Conservation (phyloP, 2,329 filamentous ascomycete genomes). For the Ilyonectria mors-panacis region DNA sequence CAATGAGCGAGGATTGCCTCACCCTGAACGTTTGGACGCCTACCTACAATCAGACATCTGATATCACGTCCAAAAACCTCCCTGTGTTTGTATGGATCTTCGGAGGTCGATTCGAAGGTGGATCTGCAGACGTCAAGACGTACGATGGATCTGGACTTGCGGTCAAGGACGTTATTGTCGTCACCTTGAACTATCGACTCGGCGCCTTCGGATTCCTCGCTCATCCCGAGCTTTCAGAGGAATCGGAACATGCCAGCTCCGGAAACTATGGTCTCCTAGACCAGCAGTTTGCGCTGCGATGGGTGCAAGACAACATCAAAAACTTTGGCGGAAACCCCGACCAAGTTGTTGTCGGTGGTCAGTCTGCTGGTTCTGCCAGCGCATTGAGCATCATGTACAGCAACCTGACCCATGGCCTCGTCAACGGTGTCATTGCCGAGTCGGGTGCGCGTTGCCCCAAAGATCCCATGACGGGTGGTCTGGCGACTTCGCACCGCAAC, state of each 20-base stretch:
- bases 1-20: conserved; percentile 15
- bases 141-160: conserved; percentile 16
- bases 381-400: conserved; percentile 12
- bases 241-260: conserved; percentile 12
- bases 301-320: conserved; percentile 23
- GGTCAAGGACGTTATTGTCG: conserved; percentile 13
- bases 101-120: conserved; percentile 19
- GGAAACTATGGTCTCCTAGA: conserved; percentile 13
- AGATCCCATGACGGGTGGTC: conserved; percentile 10
- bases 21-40: conserved; percentile 25
- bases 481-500: conserved; percentile 6
- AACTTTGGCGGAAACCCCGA: conserved; percentile 20
- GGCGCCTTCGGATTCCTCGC: conserved; percentile 17
- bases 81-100: conserved; percentile 23
- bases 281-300: conserved; percentile 21
- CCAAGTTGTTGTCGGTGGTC: conserved; percentile 11
- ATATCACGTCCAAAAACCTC: background rate
- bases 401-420: conserved; percentile 7
- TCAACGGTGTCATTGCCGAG: conserved; percentile 14
- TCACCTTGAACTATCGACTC: conserved; percentile 21
- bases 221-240: conserved; percentile 6
- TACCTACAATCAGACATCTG: background rate
- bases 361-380: conserved; percentile 19
- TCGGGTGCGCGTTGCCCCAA: conserved; percentile 2
- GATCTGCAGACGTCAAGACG: conserved; percentile 20